Conservation (phyloP, 1,139 yeast genomes). For the Candida smagusa region DNA sequence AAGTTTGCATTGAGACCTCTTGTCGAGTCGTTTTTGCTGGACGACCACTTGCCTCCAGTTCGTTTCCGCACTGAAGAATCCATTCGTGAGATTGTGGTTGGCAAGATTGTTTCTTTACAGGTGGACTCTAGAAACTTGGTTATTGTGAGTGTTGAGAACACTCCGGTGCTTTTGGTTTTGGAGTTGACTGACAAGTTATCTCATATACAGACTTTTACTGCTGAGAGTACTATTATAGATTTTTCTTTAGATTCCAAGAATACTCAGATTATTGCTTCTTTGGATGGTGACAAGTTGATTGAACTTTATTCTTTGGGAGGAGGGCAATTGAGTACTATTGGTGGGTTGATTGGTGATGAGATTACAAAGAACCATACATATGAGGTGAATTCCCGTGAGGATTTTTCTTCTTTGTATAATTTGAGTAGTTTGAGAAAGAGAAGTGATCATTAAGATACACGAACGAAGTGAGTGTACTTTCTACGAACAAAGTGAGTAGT, state of each 20-base stretch:
- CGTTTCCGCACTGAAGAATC: conserved; percentile 58
- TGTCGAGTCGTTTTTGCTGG: conserved; percentile 49
- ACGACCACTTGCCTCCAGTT: conserved; percentile 63
- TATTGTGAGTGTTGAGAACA: conserved; percentile 52
- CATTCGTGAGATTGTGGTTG: conserved; percentile 52
- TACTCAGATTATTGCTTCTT: conserved; percentile 40
- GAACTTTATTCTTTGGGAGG: conserved; percentile 19
- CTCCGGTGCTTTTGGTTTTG: conserved; percentile 49
- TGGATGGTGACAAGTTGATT: conserved; percentile 43
- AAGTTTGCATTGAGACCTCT: conserved; percentile 48
- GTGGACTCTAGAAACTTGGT: conserved; percentile 24
- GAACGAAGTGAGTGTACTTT: too few species aligned
- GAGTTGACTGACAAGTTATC: conserved; percentile 23
- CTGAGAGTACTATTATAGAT: conserved; percentile 26
- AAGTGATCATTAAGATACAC: conserved; percentile 55
- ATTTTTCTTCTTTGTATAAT: conserved; percentile 63
- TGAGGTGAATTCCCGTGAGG: conserved; percentile 37
- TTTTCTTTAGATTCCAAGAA: conserved; percentile 16
- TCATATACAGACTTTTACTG: conserved; percentile 26
- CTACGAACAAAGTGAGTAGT: too few species aligned
- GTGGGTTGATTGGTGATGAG: conserved; percentile 5
- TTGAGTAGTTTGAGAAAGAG: conserved; percentile 71
- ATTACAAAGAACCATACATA: conserved; percentile 25
- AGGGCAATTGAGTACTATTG: conserved; percentile 3
- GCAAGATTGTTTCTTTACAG: conserved; percentile 38